phyloP scores from a whole-genome alignment of 148 eudicot genomes.

The Rhododendron ferrugineum region DNA sequence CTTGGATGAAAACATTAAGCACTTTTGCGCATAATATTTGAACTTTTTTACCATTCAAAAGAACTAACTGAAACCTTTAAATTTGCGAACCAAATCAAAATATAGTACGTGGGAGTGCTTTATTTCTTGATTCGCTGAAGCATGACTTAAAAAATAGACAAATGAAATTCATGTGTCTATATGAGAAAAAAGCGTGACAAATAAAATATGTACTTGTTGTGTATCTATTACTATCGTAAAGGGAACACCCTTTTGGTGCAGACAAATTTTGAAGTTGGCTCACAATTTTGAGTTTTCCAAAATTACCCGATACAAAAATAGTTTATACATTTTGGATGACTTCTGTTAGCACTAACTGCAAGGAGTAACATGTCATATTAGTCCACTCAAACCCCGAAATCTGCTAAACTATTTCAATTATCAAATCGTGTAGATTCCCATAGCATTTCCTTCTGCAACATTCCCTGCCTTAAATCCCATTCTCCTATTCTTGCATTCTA shows the following conservation, averaged over 20 bases:
- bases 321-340: neutral
- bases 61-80: neutral
- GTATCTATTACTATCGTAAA: neutral
- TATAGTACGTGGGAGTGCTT: neutral
- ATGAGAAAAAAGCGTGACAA: neutral
- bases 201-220: neutral
- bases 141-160: neutral
- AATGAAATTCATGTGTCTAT: neutral
- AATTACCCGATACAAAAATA: neutral
- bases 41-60: neutral
- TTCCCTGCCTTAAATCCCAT: neutral
- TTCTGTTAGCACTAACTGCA: neutral
- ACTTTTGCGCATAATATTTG: neutral
- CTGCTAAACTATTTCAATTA: neutral
- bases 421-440: neutral
- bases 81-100: neutral
- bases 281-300: neutral
- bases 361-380: neutral
- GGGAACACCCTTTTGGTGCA: neutral
- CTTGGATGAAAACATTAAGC: neutral
- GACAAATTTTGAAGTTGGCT: neutral
- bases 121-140: neutral
- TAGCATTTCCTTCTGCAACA: neutral
- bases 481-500: neutral
- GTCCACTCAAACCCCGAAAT: neutral